Base-by-base conservation (phyloP, 768 basidiomycete genomes). In the Tricholoma hemisulphureum region DNA sequence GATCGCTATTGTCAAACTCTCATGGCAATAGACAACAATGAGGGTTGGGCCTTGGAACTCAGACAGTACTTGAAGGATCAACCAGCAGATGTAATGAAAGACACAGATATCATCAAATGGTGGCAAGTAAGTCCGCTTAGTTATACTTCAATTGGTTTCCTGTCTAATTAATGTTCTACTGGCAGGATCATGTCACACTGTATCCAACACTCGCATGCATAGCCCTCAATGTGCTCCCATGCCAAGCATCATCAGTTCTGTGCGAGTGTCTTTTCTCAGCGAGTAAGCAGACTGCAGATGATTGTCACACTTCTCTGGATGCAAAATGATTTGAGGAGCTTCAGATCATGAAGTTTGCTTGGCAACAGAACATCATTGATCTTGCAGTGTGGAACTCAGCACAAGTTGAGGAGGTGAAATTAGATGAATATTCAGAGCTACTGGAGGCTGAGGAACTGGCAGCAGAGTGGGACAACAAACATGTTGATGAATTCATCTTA, bases 361-460 rank as follows among this genome's bases (percentile, higher is more conserved):
- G 62, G 62, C 14, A 32, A 4, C 9, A 48, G 26, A 41, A 50
- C 10, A 31, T 55, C 20, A 7, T 21, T 8, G 37, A 55, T 39
- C 26, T 85, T 92, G 7, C 80, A 82, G 61, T 92, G 92, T 58
- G 35, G 29, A 58, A 58, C 48, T 54, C 29, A 8, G 35, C 23
- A 16, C 31, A 51, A 18, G 28, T 55, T 28, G 45, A 49, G 32
- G 58, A 58, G 53, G 45, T 54, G 5, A 29, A 58, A 29, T 20
- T 53, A 3, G 26, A 24, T 14, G 14, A 46, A 23, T 55, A 46
- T 26, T 35, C 23, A 14, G 53, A 58, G 34, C 11, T 41, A 18
- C n/a, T 54, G 1, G 26, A 21, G 14, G 23, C 18, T 10, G 53
- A 58, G 31, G 14, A 41, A 26, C 43, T 29, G 21, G 20, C 37